Percentiles rank a stretch among this genome's conserved stretches.
Conservation (phyloP, 371 early-diverging fungal species). For the Fennellomyces sp. region DNA sequence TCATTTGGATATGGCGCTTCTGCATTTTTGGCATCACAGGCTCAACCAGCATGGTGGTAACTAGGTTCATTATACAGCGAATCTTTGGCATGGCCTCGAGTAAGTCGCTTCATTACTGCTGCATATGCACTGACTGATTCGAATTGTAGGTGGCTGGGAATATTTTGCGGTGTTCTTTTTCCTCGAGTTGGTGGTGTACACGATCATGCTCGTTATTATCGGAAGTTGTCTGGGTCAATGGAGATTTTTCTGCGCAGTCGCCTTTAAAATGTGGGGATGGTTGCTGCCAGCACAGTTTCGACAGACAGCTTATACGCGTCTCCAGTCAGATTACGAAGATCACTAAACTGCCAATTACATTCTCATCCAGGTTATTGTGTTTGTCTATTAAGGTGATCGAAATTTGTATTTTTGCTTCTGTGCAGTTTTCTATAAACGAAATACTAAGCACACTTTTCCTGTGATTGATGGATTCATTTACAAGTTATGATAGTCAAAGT, state of each 20-base stretch:
- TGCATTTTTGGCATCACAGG: constrained; percentile 43
- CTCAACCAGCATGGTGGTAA: constrained; percentile 43
- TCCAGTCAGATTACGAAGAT: neutral
- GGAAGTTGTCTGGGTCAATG: constrained; percentile 42
- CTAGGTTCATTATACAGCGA: constrained; percentile 16
- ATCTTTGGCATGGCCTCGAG: neutral
- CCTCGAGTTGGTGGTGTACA: constrained; percentile 39
- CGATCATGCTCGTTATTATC: constrained; percentile 35
- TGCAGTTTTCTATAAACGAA: too few relatives aligned
- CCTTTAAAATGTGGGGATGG: constrained; percentile 45
- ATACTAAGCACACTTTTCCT: too few relatives aligned
- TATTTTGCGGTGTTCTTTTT: constrained; percentile 39
- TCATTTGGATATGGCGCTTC: constrained; percentile 39
- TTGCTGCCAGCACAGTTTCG: neutral
- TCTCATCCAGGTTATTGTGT: too few relatives aligned
- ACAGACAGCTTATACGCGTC: neutral
- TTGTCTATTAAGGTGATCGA: too few relatives aligned
- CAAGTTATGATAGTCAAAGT: too few relatives aligned
- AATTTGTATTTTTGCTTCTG: too few relatives aligned
- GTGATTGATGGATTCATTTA: too few relatives aligned
- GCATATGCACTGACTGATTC: neutral
- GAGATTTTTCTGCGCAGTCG: constrained; percentile 37
- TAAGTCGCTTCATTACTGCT: constrained; percentile 6
- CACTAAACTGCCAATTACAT: too few relatives aligned
- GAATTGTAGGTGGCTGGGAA: constrained; percentile 24